A percentile compares a stretch with the other conserved stretches of the same genome.
Evolutionary conservation across 2,329 filamentous ascomycete species (phyloP).

Genomic region (Macrophomina tecta): DNA sequence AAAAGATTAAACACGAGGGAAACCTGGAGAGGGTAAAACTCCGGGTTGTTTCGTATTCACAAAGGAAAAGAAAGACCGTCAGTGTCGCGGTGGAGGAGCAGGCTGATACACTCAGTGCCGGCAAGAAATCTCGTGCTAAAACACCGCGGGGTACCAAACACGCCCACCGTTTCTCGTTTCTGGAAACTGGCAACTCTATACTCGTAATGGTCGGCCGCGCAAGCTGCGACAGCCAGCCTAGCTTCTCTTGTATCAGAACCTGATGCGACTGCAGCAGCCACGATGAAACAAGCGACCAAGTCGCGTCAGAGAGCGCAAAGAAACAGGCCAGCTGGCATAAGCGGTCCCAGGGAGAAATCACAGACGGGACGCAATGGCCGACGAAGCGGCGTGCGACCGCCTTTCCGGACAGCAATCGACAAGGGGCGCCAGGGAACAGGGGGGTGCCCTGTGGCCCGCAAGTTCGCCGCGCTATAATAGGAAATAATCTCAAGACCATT

Average conservation of each 20-base stretch:
- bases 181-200: constrained; percentile 1
- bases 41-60: constrained; percentile 1
- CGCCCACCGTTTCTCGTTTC: constrained; percentile 1
- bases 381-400: not conserved
- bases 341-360: not conserved
- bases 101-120: not conserved
- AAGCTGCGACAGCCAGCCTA: not conserved
- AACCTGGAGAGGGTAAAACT: constrained; percentile 11
- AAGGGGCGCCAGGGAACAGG: not conserved
- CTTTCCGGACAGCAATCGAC: not conserved
- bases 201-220: not conserved
- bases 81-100: not conserved
- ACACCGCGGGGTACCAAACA: not conserved
- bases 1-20: not conserved
- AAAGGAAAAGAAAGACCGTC: not conserved
- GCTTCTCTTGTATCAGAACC: constrained; percentile 4
- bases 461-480: constrained; percentile 8
- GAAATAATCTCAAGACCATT: constrained; percentile 9
- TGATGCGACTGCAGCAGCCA: not conserved
- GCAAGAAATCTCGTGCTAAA: not conserved
- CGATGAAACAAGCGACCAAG: constrained; percentile 13
- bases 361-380: not conserved
- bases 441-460: no score
- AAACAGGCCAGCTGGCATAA: not conserved
- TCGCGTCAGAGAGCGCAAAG: not conserved